phyloP scores from a whole-genome alignment of 164 flowering plant species.

The Saururus chinensis region DNA sequence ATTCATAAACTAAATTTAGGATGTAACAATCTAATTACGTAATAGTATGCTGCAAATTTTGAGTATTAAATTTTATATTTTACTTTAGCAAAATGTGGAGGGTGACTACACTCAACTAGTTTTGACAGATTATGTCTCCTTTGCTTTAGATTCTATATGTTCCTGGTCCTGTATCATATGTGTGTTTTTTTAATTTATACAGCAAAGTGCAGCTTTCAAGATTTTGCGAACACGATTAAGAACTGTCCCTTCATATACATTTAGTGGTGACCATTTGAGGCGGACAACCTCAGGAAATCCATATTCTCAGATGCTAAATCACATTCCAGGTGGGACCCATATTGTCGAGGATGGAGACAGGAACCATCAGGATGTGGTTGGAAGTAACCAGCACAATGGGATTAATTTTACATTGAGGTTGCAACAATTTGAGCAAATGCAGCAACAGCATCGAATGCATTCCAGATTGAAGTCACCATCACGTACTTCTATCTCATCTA shows the following conservation, averaged over 20 bases:
- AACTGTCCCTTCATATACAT: constrained; percentile 66
- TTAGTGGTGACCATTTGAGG: constrained; percentile 43
- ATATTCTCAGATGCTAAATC: constrained; percentile 12
- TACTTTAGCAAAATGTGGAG: not conserved
- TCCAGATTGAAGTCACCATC: constrained; percentile 35
- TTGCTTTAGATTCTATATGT: not conserved
- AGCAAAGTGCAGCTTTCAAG: constrained; percentile 98
- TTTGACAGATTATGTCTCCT: not conserved
- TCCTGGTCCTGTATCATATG: not conserved
- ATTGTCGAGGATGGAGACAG: constrained; percentile 45
- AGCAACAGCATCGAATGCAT: constrained; percentile 55
- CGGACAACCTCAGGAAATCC: constrained; percentile 16
- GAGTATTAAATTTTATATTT: too few species aligned
- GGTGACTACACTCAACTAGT: not conserved
- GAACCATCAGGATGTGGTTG: constrained; percentile 21
- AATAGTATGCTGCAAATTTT: too few species aligned
- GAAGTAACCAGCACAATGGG: constrained; percentile 31
- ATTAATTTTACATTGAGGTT: constrained; percentile 59
- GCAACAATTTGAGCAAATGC: constrained; percentile 74
- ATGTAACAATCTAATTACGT: too few species aligned
- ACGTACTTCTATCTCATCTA: constrained; percentile 27
- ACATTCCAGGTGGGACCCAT: constrained; percentile 16
- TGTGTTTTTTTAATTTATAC: constrained; percentile 16
- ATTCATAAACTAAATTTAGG: too few species aligned
- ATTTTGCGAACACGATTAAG: constrained; percentile 67